A percentile compares a stretch with the other conserved stretches of the same genome.
Conservation (phyloP, 2,329 filamentous ascomycete genomes). For the Xylariaceae sp. region DNA sequence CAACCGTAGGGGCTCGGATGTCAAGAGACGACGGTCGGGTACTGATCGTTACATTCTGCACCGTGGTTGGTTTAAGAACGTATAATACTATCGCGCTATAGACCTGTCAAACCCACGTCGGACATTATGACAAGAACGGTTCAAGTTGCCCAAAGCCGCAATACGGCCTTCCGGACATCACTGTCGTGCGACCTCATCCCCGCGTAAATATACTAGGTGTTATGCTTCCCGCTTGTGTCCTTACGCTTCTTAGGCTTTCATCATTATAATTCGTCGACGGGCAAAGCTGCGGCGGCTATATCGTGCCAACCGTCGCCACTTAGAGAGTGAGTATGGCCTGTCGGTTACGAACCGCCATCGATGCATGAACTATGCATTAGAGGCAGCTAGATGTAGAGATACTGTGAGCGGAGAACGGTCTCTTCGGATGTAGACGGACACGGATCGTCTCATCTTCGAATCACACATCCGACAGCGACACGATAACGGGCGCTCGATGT, state of each 20-base stretch:
- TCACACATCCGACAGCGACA: neutral
- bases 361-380: neutral
- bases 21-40: no score
- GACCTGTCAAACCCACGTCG: slow-evolving; percentile 17
- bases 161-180: neutral
- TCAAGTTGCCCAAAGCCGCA: slow-evolving; percentile 1
- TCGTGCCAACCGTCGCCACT: no score
- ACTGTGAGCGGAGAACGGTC: neutral
- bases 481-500: neutral
- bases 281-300: no score
- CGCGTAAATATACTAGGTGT: neutral
- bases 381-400: neutral
- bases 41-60: slow-evolving; percentile 2
- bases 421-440: neutral
- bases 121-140: slow-evolving; percentile 4
- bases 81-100: slow-evolving; percentile 10
- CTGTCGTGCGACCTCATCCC: slow-evolving; percentile 11
- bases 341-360: neutral
- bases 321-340: neutral
- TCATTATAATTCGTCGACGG: no score
- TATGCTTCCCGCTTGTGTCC: neutral
- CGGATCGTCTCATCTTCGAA: neutral
- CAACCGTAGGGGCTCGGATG: neutral
- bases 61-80: neutral
- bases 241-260: no score